phyloP scores from a whole-genome alignment of 1,284 basidiomycete genomes.

The Rhizopogon parksii region DNA sequence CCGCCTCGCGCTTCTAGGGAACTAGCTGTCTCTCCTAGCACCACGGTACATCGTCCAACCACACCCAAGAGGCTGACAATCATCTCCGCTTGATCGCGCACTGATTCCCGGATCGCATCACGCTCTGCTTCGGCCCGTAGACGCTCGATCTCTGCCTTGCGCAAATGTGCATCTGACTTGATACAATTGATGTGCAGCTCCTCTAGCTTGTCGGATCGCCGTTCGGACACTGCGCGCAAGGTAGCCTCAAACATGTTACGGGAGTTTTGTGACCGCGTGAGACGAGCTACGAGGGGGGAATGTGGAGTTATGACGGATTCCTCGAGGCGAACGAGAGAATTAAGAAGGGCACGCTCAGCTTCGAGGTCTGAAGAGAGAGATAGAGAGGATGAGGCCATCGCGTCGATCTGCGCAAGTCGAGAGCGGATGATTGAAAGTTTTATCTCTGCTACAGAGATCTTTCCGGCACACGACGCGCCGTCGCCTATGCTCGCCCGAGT shows the following conservation, averaged over 20 bases:
- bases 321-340: conserved; percentile 63
- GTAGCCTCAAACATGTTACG: conserved; percentile 78
- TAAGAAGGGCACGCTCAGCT: conserved; percentile 68
- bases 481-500: conserved; percentile 65
- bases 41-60: conserved; percentile 73
- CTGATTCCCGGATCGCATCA: conserved; percentile 58
- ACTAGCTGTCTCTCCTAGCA: conserved; percentile 61
- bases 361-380: conserved; percentile 53
- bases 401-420: conserved; percentile 59
- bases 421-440: conserved; percentile 60
- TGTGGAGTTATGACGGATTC: conserved; percentile 60
- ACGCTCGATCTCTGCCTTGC: conserved; percentile 68
- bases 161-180: conserved; percentile 61
- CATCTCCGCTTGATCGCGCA: conserved; percentile 60
- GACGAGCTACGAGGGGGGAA: conserved; percentile 51
- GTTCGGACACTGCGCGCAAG: conserved; percentile 72
- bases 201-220: conserved; percentile 74
- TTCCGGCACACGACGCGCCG: conserved; percentile 71
- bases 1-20: conserved; percentile 41
- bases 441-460: conserved; percentile 68
- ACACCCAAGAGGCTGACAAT: conserved; percentile 70
- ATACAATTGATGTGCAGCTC: conserved; percentile 66
- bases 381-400: conserved; percentile 31
- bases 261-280: conserved; percentile 70
- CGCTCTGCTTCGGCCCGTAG: conserved; percentile 65